These are phyloP conservation scores for Colletotrichum tofieldiae DNA, from an alignment of 2,329 filamentous ascomycete genomes.

Conservation along the genomic window DNA sequence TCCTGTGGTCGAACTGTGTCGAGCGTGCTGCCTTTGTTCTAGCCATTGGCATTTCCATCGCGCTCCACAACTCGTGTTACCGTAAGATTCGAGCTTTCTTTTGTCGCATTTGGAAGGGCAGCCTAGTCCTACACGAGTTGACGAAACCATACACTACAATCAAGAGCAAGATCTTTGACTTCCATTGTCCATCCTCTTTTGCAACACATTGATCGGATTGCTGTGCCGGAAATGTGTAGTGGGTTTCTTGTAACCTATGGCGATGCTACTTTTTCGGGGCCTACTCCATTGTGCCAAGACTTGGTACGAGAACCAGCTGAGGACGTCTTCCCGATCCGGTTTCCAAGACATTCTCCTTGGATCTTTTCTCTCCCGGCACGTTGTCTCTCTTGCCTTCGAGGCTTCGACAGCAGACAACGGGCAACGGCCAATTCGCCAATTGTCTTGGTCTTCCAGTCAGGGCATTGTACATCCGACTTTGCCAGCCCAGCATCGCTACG, in stretches of 20 bases:
- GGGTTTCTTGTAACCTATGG: background rate
- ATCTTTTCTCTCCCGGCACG: background rate
- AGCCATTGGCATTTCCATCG: background rate
- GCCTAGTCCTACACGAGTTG: background rate
- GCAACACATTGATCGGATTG: no score
- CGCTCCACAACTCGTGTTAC: background rate
- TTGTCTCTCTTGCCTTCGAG: background rate
- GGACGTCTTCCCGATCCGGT: background rate
- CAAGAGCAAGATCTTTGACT: background rate
- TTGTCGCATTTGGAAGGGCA: background rate
- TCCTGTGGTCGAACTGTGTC: background rate
- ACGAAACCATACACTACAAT: background rate
- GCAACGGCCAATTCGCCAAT: background rate
- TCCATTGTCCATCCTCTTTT: background rate
- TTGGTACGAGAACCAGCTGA: slow-evolving; percentile 6
- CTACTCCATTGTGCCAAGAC: slow-evolving; percentile 13
- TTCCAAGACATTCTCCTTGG: background rate
- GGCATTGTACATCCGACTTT: background rate
- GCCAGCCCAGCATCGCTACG: slow-evolving; percentile 1
- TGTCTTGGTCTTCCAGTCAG: background rate
- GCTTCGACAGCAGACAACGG: no score
- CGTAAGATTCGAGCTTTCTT: background rate
- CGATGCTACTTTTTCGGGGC: slow-evolving; percentile 17
- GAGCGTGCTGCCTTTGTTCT: background rate
- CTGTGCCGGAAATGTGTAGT: background rate